Percentiles rank a stretch among this genome's conserved stretches.
These are phyloP conservation scores for Globisporangium echinulatum DNA, from an alignment of 352 stramenopile species.

Conservation along the genomic window DNA sequence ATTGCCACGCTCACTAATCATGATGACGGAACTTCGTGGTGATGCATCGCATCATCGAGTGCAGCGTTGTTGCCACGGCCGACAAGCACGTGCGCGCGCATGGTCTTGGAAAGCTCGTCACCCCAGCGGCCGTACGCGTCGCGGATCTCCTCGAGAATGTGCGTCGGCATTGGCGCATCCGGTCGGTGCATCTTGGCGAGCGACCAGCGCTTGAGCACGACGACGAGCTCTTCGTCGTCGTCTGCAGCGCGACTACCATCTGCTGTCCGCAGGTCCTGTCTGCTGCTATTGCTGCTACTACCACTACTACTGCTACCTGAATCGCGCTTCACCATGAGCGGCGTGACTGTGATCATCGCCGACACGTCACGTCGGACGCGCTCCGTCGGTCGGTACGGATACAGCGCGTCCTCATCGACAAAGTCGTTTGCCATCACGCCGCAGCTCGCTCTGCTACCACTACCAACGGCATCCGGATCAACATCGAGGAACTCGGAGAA, in stretches of 20 bases:
- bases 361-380: slow-evolving; percentile 44
- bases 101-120: slow-evolving; percentile 39
- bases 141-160: slow-evolving; percentile 25
- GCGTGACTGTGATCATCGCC: slow-evolving; percentile 30
- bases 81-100: slow-evolving; percentile 13
- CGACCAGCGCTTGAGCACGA: slow-evolving; percentile 27
- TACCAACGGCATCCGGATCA: slow-evolving; percentile 8
- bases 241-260: slow-evolving; percentile 10
- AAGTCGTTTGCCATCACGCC: slow-evolving; percentile 32
- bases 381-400: slow-evolving; percentile 31
- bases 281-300: not conserved
- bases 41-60: too few relatives aligned
- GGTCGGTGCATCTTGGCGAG: slow-evolving; percentile 20
- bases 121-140: slow-evolving; percentile 39
- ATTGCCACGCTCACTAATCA: too few relatives aligned
- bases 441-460: slow-evolving; percentile 12
- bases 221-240: slow-evolving; percentile 15
- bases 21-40: too few relatives aligned
- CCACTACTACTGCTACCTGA: slow-evolving; percentile 10
- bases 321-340: slow-evolving; percentile 11
- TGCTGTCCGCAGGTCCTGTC: slow-evolving; percentile 1
- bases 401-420: slow-evolving; percentile 47
- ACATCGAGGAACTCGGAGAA: slow-evolving; percentile 21
- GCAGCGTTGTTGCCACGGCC: too few relatives aligned
- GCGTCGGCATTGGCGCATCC: slow-evolving; percentile 17